These are phyloP conservation scores for Metschnikowia proteae DNA, from an alignment of 805 yeast species.

Conservation along the genomic window DNA sequence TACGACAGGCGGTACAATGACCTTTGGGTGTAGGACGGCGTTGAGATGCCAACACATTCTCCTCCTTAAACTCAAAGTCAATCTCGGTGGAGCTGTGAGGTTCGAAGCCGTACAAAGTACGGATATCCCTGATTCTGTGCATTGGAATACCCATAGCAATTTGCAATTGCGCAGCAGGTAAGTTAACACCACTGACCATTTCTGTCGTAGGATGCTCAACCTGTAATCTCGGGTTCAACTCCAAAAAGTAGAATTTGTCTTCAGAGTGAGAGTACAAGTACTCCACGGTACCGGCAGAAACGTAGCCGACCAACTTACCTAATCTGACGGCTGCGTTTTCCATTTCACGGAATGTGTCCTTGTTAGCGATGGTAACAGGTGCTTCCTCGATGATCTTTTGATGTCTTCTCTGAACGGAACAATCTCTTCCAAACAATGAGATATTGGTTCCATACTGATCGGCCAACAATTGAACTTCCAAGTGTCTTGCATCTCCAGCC, in stretches of 20 bases:
- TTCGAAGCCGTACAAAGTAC: conserved; percentile 90
- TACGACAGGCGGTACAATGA: conserved; percentile 98
- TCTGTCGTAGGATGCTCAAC: conserved; percentile 99
- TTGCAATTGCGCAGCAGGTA: conserved; percentile 98
- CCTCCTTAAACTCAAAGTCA: conserved; percentile 82
- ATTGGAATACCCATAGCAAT: conserved; percentile 99
- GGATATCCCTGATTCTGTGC: conserved; percentile 89
- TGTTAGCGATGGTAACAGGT: conserved; percentile 92
- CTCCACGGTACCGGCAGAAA: conserved; percentile 98
- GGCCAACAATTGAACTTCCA: conserved; percentile 95
- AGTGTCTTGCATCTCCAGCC: conserved; percentile 96
- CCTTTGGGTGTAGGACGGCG: conserved; percentile 95
- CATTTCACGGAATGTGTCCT: conserved; percentile 83
- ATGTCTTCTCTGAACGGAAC: conserved; percentile 99
- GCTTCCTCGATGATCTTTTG: conserved; percentile 99
- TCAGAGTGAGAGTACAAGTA: conserved; percentile 92
- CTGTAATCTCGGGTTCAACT: conserved; percentile 96
- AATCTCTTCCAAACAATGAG: conserved; percentile 96
- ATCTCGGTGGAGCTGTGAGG: conserved; percentile 88
- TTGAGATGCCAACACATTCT: conserved; percentile 70
- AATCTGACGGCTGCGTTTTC: conserved; percentile 96
- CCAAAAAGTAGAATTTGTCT: conserved; percentile 92
- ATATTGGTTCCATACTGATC: conserved; percentile 98
- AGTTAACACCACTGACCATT: conserved; percentile 97
- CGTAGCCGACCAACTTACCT: conserved; percentile 96